Evolutionary conservation across 331 rosid genomes (phyloP).

Genomic region (Pyrus hybrid): DNA sequence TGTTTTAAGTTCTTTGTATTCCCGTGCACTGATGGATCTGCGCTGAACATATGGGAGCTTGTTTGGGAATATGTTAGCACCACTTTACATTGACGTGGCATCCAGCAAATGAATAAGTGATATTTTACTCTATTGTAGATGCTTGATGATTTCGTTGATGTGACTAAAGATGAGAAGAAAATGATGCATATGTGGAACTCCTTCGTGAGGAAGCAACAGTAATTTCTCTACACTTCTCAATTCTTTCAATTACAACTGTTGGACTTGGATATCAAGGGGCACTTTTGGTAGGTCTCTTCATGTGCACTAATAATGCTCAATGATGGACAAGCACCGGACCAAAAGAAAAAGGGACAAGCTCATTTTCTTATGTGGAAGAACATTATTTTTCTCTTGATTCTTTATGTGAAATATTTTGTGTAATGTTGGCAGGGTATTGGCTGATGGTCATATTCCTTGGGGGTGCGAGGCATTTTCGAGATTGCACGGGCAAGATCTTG

Average conservation of each 20-base stretch:
- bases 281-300: neutral
- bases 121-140: constrained; percentile 34
- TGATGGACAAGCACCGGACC: neutral
- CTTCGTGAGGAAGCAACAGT: constrained; percentile 64
- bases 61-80: neutral
- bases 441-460: constrained; percentile 77
- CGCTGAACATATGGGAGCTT: neutral
- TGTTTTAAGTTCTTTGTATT: neutral
- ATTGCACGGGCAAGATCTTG: constrained; percentile 40
- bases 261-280: too few relatives aligned
- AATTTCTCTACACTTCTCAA: constrained; percentile 1
- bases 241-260: too few relatives aligned
- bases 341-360: neutral
- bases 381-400: neutral
- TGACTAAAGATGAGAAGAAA: constrained; percentile 40
- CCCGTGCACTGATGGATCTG: neutral
- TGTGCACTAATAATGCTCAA: neutral
- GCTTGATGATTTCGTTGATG: constrained; percentile 55
- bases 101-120: neutral
- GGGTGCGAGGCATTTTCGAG: constrained; percentile 64
- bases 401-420: constrained; percentile 1
- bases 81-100: neutral
- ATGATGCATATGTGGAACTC: constrained; percentile 69
- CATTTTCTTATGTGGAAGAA: neutral
- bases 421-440: constrained; percentile 45